A percentile compares a stretch with the other conserved stretches of the same genome.
Evolutionary conservation across 129 eudicot genomes (phyloP).

Genomic region (Chrysanthemum seticuspe): DNA sequence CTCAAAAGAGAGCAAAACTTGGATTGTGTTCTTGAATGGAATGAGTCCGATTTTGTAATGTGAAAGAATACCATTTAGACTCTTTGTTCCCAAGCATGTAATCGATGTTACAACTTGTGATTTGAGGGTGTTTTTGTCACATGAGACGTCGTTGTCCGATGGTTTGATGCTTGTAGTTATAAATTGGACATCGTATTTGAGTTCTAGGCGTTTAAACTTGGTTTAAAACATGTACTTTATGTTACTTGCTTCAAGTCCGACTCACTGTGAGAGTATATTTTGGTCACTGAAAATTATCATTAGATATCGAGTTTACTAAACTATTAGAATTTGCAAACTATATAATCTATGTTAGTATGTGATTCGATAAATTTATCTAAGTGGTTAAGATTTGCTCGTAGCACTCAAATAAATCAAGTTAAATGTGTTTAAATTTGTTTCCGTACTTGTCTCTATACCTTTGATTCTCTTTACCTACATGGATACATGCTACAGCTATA

Average conservation of each 20-base stretch:
- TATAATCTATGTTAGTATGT: not conserved
- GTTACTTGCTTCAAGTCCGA: not conserved
- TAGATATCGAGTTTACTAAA: not conserved
- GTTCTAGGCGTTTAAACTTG: not conserved
- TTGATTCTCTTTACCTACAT: too few relatives aligned
- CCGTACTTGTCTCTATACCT: too few relatives aligned
- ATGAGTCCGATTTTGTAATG: conserved; percentile 53
- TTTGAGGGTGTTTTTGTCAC: not conserved
- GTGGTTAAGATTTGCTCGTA: too few relatives aligned
- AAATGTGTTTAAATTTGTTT: too few relatives aligned
- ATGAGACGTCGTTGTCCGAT: not conserved
- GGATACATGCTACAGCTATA: too few relatives aligned
- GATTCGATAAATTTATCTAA: too few relatives aligned
- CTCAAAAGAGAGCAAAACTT: conserved; percentile 79
- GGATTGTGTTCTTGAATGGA: conserved; percentile 84
- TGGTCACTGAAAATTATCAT: not conserved
- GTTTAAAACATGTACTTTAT: not conserved
- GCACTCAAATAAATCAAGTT: too few relatives aligned
- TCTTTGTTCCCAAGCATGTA: not conserved
- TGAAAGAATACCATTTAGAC: conserved; percentile 2
- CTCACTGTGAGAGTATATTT: not conserved
- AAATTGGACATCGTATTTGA: not conserved
- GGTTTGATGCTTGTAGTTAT: not conserved
- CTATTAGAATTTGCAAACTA: not conserved
- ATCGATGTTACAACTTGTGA: conserved; percentile 1